phyloP scores from a whole-genome alignment of 371 early-diverging fungal species.

The Mucor plumbeus region DNA sequence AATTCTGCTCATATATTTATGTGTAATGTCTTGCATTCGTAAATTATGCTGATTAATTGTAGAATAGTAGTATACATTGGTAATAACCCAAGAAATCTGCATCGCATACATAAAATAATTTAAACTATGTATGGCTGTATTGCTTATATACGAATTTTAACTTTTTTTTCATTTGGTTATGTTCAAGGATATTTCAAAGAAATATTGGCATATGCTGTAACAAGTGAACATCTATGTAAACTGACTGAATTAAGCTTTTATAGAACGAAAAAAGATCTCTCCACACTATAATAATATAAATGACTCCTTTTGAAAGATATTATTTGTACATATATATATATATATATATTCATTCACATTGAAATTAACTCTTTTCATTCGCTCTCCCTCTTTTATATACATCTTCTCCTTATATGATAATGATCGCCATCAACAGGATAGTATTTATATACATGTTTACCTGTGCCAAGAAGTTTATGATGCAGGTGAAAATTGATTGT shows the following conservation, averaged over 20 bases:
- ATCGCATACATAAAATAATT: background rate
- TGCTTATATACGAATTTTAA: background rate
- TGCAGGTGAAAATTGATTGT: background rate
- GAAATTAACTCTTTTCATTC: background rate
- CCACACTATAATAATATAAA: background rate
- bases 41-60: background rate
- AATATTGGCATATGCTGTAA: too few species aligned
- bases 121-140: background rate
- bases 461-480: slow-evolving; percentile 3
- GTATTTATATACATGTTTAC: background rate
- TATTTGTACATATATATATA: background rate
- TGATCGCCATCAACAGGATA: slow-evolving; percentile 2
- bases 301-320: background rate
- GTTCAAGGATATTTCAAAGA: background rate
- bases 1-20: background rate
- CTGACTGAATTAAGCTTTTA: background rate
- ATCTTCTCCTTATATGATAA: background rate
- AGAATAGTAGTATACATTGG: too few species aligned
- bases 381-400: too few species aligned
- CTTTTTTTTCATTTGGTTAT: background rate
- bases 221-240: background rate
- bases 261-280: background rate
- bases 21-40: background rate
- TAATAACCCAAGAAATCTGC: background rate
- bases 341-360: too few species aligned